Evolutionary conservation across 1,284 basidiomycete species (phyloP).

Genomic region (Melampsora americana): DNA sequence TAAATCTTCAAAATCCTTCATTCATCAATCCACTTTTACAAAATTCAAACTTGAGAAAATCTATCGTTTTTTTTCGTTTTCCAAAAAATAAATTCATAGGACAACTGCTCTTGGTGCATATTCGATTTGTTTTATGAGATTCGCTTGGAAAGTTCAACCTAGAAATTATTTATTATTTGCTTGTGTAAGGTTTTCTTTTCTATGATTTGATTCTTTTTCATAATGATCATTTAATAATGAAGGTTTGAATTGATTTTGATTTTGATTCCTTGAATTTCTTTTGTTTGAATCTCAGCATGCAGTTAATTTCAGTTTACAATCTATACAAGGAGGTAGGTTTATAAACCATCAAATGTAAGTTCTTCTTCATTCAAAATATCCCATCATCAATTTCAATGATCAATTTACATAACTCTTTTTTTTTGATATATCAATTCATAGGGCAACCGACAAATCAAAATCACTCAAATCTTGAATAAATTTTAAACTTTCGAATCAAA

Average conservation of each 20-base stretch:
- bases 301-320: conserved; percentile 42
- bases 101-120: conserved; percentile 80
- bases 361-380: conserved; percentile 8
- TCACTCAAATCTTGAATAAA: not conserved
- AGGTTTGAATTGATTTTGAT: not conserved
- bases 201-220: no score
- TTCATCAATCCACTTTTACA: no score
- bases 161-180: conserved; percentile 83
- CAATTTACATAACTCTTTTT: no score
- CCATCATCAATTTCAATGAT: no score
- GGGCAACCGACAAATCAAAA: not conserved
- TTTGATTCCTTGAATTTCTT: no score
- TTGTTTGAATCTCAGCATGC: conserved; percentile 9
- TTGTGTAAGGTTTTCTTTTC: no score
- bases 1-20: no score
- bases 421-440: not conserved
- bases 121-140: conserved; percentile 91
- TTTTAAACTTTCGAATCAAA: not conserved
- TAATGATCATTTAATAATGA: not conserved
- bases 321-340: conserved; percentile 38
- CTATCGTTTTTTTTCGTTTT: no score
- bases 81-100: conserved; percentile 15
- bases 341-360: conserved; percentile 31
- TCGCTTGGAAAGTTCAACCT: conserved; percentile 91
- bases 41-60: no score